Conservation (phyloP, 495 filamentous ascomycete species). For the Niebla homalea region DNA sequence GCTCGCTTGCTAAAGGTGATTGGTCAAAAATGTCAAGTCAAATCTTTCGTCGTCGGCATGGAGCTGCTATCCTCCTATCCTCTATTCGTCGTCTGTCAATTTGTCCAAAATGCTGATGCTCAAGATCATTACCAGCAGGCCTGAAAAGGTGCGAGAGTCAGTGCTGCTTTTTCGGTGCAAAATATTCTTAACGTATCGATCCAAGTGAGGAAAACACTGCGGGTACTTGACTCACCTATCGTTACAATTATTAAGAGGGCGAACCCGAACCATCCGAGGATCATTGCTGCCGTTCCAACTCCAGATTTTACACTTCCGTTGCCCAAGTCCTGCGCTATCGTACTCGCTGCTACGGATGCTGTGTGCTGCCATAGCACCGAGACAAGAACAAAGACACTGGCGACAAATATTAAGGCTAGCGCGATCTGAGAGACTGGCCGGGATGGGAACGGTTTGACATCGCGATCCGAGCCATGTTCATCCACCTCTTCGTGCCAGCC, state of each 20-base stretch:
- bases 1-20: constrained; percentile 4
- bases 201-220: too few relatives aligned
- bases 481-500: constrained; percentile 58
- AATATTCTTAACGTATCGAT: too few relatives aligned
- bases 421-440: constrained; percentile 54
- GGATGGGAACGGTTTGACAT: constrained; percentile 56
- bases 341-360: constrained; percentile 82
- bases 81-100: constrained; percentile 34
- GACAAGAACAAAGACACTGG: constrained; percentile 57
- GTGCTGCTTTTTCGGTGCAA: too few relatives aligned
- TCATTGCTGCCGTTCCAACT: constrained; percentile 85
- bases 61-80: background rate
- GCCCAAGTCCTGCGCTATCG: constrained; percentile 87
- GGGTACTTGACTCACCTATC: constrained; percentile 35
- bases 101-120: constrained; percentile 61
- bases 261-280: constrained; percentile 94
- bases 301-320: constrained; percentile 84
- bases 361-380: constrained; percentile 70
- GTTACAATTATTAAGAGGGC: constrained; percentile 83
- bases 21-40: background rate
- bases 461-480: constrained; percentile 38
- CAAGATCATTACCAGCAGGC: constrained; percentile 87
- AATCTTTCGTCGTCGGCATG: background rate
- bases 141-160: too few relatives aligned
- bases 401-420: constrained; percentile 52